These are phyloP conservation scores for Citrus trifoliata DNA, from an alignment of 345 rosid species.

Conservation along the genomic window DNA sequence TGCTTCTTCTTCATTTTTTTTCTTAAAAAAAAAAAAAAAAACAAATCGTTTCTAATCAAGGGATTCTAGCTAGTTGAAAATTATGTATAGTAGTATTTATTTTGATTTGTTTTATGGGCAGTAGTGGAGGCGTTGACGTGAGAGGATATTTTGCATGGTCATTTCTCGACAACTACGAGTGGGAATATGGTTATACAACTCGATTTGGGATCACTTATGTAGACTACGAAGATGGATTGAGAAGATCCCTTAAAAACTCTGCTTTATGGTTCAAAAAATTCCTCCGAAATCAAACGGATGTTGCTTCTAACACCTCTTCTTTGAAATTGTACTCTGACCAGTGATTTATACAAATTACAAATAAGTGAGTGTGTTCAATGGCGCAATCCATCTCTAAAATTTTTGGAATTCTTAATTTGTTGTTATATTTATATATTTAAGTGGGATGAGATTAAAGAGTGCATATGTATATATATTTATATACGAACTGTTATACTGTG, in stretches of 20 bases:
- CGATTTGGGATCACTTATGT: conserved; percentile 41
- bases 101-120: no score
- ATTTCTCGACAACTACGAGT: conserved; percentile 40
- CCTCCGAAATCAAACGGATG: not conserved
- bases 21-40: no score
- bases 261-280: conserved; percentile 8
- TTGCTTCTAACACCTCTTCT: not conserved
- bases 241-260: conserved; percentile 26
- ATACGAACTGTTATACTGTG: no score
- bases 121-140: conserved; percentile 38
- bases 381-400: no score
- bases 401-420: no score
- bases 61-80: no score
- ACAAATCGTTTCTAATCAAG: no score
- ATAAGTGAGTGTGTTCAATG: not conserved
- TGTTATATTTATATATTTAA: no score
- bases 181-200: conserved; percentile 36
- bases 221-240: conserved; percentile 29
- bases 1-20: no score
- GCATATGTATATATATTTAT: no score
- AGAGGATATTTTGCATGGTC: conserved; percentile 47
- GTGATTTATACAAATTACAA: not conserved
- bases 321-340: not conserved
- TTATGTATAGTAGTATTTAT: no score
- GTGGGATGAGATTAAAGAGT: no score